Percentiles rank a stretch among this genome's conserved stretches.
Conservation (phyloP, 2,329 filamentous ascomycete species). For the Fusarium clavum region DNA sequence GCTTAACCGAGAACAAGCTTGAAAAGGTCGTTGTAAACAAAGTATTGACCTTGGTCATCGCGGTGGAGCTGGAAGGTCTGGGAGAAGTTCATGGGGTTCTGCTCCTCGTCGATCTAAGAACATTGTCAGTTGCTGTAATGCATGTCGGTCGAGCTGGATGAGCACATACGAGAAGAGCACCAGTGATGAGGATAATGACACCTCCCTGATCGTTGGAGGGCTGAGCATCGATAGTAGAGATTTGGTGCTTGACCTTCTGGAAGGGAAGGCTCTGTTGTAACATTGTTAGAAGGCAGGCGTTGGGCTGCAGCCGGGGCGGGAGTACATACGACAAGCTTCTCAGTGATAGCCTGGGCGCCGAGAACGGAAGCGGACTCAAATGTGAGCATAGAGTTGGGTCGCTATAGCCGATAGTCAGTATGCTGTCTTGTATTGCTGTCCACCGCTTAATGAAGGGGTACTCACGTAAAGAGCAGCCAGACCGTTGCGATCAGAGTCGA, state of each 20-base stretch:
- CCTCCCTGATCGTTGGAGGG: conserved; percentile 73
- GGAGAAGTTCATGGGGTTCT: conserved; percentile 89
- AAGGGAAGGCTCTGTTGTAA: conserved; percentile 77
- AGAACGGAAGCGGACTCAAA: conserved; percentile 80
- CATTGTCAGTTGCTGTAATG: conserved; percentile 13
- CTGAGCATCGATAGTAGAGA: conserved; percentile 85
- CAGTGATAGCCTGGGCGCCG: conserved; percentile 74
- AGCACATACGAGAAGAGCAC: conserved; percentile 78
- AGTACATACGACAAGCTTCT: conserved; percentile 80
- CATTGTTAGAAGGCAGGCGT: conserved; percentile 15
- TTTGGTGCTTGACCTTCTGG: conserved; percentile 81
- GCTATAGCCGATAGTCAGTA: conserved; percentile 22
- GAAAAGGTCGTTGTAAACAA: conserved; percentile 95
- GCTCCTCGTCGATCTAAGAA: conserved; percentile 82
- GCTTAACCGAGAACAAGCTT: conserved; percentile 79
- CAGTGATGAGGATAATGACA: conserved; percentile 90
- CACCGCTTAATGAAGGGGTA: conserved; percentile 2
- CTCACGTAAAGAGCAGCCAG: conserved; percentile 85
- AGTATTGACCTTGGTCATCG: conserved; percentile 77
- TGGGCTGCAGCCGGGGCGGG: neutral
- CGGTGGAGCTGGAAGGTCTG: conserved; percentile 88
- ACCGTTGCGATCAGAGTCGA: conserved; percentile 76
- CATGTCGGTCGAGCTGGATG: conserved; percentile 2
- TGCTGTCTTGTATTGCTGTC: conserved; percentile 65
- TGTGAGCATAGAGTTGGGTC: conserved; percentile 83